Conservation (phyloP, 2,329 filamentous ascomycete species). For the Sclerotinia trifoliorum region DNA sequence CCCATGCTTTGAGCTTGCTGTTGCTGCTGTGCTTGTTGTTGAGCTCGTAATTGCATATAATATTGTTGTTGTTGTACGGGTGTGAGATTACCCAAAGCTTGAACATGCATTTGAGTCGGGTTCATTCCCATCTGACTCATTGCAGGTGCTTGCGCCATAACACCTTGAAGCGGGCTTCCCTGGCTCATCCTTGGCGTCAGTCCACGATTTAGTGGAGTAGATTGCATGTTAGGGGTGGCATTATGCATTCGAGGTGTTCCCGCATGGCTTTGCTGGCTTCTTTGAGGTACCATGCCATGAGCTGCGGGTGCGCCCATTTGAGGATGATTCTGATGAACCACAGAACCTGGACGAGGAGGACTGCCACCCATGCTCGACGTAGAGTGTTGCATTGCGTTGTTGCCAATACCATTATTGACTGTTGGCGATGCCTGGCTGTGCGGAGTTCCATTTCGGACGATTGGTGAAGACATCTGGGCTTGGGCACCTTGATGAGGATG, state of each 20-base stretch:
- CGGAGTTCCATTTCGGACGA: slow-evolving; percentile 61
- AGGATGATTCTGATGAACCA: slow-evolving; percentile 55
- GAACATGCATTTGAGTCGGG: slow-evolving; percentile 33
- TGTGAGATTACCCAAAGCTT: slow-evolving; percentile 43
- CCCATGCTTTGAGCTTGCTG: slow-evolving; percentile 18
- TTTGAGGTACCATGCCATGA: slow-evolving; percentile 61
- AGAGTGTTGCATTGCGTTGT: slow-evolving; percentile 61
- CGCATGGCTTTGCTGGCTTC: slow-evolving; percentile 65
- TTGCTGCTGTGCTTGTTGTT: slow-evolving; percentile 24
- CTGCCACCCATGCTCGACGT: slow-evolving; percentile 68
- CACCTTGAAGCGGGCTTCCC: slow-evolving; percentile 58
- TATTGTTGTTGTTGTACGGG: slow-evolving; percentile 31
- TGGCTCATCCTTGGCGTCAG: slow-evolving; percentile 63
- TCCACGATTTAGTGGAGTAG: slow-evolving; percentile 56
- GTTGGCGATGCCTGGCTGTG: slow-evolving; percentile 65
- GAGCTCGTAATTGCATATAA: slow-evolving; percentile 33
- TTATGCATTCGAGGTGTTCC: slow-evolving; percentile 63
- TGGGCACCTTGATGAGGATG: slow-evolving; percentile 55
- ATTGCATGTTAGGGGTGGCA: slow-evolving; percentile 62
- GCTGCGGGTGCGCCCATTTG: slow-evolving; percentile 60
- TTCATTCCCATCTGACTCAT: slow-evolving; percentile 56
- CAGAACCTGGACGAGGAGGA: slow-evolving; percentile 64
- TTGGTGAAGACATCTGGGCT: slow-evolving; percentile 65
- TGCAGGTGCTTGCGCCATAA: slow-evolving; percentile 58
- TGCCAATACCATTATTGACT: slow-evolving; percentile 46